Base-by-base conservation (phyloP, 2,329 filamentous ascomycete species). In the Ilyonectria destructans region DNA sequence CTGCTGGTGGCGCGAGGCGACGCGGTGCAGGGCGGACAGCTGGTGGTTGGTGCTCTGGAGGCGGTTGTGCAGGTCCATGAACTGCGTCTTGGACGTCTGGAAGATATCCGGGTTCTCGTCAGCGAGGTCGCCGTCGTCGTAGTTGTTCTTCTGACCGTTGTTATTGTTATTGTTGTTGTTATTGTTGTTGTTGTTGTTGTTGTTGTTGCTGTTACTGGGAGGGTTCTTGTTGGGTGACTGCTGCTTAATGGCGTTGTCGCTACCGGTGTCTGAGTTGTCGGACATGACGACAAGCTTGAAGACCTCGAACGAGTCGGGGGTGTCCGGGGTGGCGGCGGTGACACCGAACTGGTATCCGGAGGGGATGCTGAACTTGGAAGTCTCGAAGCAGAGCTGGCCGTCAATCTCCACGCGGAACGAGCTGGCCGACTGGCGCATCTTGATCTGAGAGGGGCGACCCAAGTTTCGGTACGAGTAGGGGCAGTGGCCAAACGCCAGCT, bases 401-500 rank as follows among this genome's bases (percentile, higher is more conserved):
- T 98, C 96, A 35, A 98, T 86, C 59, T 91, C 89, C 65, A 99
- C 95, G 73, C 90, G 88, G 78, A 99, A 92, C 61, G 85, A 85
- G 49, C 85, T 85, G 49, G 85, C 81, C 19, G 88, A 88, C 77
- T 93, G 93, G 65, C 83, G 84, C 77, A 99, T 80, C 80, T 92
- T 93, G 77, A 99, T 82, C 76, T 93, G 90, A 54, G 93, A 95
- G 17, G 95, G 92, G 6, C 93, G 89, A 19, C 96, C 96, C 23
- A 97, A 87, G 82, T 99, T 99, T 74, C 96, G 93, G 85, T 98
- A 99, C 52, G 90, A 82, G 80, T 96, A 96, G 77, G 92, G 89
- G 85, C 96, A 99, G 82, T 97, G 94, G 15, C 95, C 96, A 80
- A 99, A 99, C 17, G 96, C 93, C 59, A 98, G 87, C 74, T 89